These are phyloP conservation scores for Wallacemonas collosoma DNA, from an alignment of 208 protist genomes.

Conservation along the genomic window DNA sequence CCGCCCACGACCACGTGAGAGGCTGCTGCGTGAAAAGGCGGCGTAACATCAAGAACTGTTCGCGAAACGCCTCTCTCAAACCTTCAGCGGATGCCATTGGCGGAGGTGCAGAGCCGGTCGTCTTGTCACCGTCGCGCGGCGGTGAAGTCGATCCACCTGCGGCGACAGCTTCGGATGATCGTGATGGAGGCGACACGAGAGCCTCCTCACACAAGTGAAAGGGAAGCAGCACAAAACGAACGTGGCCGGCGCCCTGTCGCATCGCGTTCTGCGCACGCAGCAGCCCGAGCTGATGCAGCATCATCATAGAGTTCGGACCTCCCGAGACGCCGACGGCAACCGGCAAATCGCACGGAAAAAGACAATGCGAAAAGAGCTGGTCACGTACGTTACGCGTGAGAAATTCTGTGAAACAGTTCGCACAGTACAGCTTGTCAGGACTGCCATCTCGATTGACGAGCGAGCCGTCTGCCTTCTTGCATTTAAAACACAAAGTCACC, in stretches of 20 bases:
- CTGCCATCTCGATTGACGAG: constrained; percentile 69
- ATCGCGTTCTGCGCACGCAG: constrained; percentile 41
- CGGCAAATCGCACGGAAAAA: constrained; percentile 54
- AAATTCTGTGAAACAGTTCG: constrained; percentile 70
- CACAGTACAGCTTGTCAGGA: constrained; percentile 65
- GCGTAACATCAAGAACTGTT: constrained; percentile 49
- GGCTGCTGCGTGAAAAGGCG: constrained; percentile 43
- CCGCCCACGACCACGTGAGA: constrained; percentile 23
- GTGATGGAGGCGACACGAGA: constrained; percentile 44
- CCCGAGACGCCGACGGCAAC: constrained; percentile 76
- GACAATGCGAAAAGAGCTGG: constrained; percentile 57
- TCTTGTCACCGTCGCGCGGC: no score
- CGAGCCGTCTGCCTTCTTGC: constrained; percentile 43
- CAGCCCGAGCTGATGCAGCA: constrained; percentile 66
- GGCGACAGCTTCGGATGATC: not conserved
- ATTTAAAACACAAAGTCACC: constrained; percentile 70
- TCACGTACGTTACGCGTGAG: constrained; percentile 54
- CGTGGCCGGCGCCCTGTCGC: constrained; percentile 18
- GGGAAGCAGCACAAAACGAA: constrained; percentile 46
- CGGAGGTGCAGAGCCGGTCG: not conserved
- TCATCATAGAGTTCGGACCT: constrained; percentile 62
- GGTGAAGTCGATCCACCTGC: no score
- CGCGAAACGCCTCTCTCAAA: constrained; percentile 25
- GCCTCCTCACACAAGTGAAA: constrained; percentile 75
- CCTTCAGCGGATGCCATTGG: constrained; percentile 6